These are phyloP conservation scores for Amanita phalloides DNA, from an alignment of 768 basidiomycete species.

Conservation along the genomic window DNA sequence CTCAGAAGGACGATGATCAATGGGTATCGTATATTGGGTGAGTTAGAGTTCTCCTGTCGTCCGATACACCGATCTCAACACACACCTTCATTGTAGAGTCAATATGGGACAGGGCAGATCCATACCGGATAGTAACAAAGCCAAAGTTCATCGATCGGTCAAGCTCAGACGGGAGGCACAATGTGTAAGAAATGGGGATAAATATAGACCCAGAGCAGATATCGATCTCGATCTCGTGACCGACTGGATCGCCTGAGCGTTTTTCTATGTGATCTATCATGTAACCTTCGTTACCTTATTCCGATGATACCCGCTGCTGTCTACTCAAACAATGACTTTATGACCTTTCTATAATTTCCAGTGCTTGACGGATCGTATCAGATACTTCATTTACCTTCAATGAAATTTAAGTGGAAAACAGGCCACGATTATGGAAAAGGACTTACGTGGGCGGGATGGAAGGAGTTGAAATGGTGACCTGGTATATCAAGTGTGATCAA, in stretches of 20 bases:
- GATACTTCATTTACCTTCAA: neutral
- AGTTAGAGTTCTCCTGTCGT: conserved; percentile 7
- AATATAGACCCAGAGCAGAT: conserved; percentile 15
- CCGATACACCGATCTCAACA: neutral
- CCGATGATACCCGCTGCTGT: neutral
- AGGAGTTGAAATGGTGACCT: conserved; percentile 57
- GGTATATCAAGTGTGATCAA: conserved; percentile 45
- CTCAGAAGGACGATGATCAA: conserved; percentile 24
- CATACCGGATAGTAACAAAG: conserved; percentile 30
- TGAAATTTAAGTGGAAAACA: neutral
- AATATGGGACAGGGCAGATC: conserved; percentile 26
- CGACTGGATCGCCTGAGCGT: conserved; percentile 23
- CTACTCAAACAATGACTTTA: neutral
- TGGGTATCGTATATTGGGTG: conserved; percentile 26
- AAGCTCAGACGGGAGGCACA: conserved; percentile 44
- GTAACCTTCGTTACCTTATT: neutral
- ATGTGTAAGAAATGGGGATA: conserved; percentile 20
- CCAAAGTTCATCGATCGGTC: conserved; percentile 43
- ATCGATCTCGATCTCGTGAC: conserved; percentile 14
- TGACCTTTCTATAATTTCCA: neutral
- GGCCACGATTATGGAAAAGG: neutral
- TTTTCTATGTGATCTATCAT: neutral
- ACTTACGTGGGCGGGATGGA: conserved; percentile 38
- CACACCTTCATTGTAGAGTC: conserved; percentile 12
- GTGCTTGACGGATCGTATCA: neutral